A percentile compares a stretch with the other conserved stretches of the same genome.
Evolutionary conservation across 2,329 filamentous ascomycete species (phyloP).

Genomic region (Ascochyta koolunga): DNA sequence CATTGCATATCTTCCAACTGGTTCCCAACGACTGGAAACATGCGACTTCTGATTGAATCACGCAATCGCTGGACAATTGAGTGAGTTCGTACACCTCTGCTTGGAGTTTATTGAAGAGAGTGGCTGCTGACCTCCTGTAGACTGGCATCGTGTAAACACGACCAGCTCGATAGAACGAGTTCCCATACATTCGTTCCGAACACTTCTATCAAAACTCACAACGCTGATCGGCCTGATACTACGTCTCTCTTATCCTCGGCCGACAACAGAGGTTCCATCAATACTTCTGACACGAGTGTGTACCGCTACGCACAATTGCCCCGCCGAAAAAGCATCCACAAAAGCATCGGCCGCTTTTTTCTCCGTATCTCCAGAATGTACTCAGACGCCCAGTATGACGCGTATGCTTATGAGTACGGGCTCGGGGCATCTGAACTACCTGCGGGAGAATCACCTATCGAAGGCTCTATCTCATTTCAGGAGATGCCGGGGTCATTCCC

Average conservation of each 20-base stretch:
- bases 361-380: neutral
- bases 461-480: neutral
- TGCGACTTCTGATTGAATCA: constrained; percentile 16
- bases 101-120: neutral
- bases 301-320: neutral
- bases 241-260: neutral
- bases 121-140: neutral
- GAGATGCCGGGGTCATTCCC: constrained; percentile 10
- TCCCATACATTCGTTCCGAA: neutral
- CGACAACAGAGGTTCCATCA: neutral
- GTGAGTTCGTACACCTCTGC: constrained; percentile 12
- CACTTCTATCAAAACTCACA: too few relatives aligned
- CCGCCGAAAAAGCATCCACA: constrained; percentile 6
- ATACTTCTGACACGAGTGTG: neutral
- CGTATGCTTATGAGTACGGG: neutral
- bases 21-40: constrained; percentile 2
- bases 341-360: neutral
- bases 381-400: neutral
- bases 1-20: neutral
- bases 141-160: constrained; percentile 7
- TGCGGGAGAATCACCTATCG: neutral
- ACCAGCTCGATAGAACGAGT: neutral
- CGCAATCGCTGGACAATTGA: constrained; percentile 7
- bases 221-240: neutral
- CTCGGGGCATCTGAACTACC: neutral